Base-by-base conservation (phyloP, 129 eudicot species). In the Flaveria ramosissima region DNA sequence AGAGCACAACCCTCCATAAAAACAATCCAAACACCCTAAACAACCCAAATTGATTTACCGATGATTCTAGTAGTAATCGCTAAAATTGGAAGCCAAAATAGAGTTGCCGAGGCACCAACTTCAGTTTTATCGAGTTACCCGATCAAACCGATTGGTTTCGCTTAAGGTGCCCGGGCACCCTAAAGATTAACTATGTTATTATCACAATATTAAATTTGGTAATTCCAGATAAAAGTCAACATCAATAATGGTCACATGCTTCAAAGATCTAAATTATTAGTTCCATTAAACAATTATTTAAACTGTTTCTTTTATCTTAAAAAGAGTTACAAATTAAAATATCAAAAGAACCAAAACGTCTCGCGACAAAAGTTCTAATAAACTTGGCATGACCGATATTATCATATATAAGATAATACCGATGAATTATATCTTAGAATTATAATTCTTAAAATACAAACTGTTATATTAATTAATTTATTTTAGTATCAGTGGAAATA, bases 171-270 rank as follows among this genome's bases (percentile, higher is more conserved):
- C 39, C 39, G 6, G 39, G 7, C 39, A 32, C 39, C 39, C 39
- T 27, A 27, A 27, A 27, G 30, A 27, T 27, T 27, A 27, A 27
- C 6, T 30, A 30, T 30, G 36, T 30, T 30, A 30, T 3, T 36
- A 36, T 36, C 41, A 4, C 4, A 60, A 4, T 12, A n/a, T 60
- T 61, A 30, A 61, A 23, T 23, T 23, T 23, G n/a, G 15, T 24
- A 61, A 61, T 23, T 24, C 16, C 16, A 60, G n/a, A 14, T 12
- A 72, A 73, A 55, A 59, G 57, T 59, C 78, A 60, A 74, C 51
- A 47, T 62, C 82, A 70, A 78, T 78, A 59, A 78, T 78, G 71
- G 64, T 3, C 82, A 70, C 82, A 78, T 78, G 82, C 61, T 20
- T 42, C 62, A 19, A 56, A 27, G 71, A 60, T 70, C 77, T 5